A percentile compares a stretch with the other conserved stretches of the same genome.
Evolutionary conservation across 164 flowering plant genomes (phyloP).

Genomic region (Cinnamomum chago): DNA sequence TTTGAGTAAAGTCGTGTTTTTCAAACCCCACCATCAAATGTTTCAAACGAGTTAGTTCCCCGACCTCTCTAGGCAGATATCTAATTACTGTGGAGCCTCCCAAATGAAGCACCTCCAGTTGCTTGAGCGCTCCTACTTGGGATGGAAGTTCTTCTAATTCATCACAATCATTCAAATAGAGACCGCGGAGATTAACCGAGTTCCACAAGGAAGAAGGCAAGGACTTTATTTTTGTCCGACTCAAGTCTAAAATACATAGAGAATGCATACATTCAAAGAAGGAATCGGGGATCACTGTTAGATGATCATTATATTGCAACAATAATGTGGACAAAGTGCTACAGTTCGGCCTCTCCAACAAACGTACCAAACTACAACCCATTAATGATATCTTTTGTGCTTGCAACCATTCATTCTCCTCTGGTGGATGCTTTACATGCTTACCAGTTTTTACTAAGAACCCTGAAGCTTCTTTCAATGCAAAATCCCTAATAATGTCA

Average conservation of each 20-base stretch:
- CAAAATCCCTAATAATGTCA: conserved; percentile 35
- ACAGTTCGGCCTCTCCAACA: conserved; percentile 9
- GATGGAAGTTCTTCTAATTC: conserved; percentile 6
- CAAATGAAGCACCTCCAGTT: conserved; percentile 8
- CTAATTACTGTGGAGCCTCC: neutral
- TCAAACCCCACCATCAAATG: conserved; percentile 7
- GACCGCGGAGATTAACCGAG: conserved; percentile 12
- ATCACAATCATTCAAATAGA: neutral
- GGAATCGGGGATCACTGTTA: conserved; percentile 3
- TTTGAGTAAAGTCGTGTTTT: neutral
- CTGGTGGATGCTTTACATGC: conserved; percentile 3
- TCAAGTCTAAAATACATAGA: conserved; percentile 24
- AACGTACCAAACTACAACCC: conserved; percentile 6
- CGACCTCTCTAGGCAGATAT: conserved; percentile 9
- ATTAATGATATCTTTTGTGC: conserved; percentile 12
- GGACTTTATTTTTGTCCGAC: conserved; percentile 6
- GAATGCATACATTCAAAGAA: conserved; percentile 22
- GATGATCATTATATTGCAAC: neutral
- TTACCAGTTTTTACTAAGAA: conserved; percentile 19
- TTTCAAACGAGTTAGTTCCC: conserved; percentile 9
- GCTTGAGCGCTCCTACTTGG: conserved; percentile 12
- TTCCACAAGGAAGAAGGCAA: conserved; percentile 24
- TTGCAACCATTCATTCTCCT: conserved; percentile 6
- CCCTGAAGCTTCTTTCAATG: neutral
- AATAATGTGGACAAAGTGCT: conserved; percentile 18